A percentile compares a stretch with the other conserved stretches of the same genome.
These are phyloP conservation scores for Xylariaceae sp. DNA, from an alignment of 2,329 filamentous ascomycete species.

Conservation along the genomic window DNA sequence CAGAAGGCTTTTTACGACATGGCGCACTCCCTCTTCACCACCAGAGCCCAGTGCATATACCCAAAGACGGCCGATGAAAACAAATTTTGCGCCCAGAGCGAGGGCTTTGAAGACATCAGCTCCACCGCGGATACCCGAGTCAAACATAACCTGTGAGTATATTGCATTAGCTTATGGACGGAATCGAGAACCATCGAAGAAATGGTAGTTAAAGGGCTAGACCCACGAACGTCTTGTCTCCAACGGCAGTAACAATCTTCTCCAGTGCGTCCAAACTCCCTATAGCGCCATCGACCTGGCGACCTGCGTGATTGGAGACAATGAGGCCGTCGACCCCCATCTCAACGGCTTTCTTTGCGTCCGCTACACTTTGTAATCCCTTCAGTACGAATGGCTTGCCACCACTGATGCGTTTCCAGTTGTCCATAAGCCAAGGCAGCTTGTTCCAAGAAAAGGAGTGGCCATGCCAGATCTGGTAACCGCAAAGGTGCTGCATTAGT, in stretches of 20 bases:
- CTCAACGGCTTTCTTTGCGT: constrained; percentile 57
- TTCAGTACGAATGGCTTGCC: constrained; percentile 61
- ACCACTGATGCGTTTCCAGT: constrained; percentile 57
- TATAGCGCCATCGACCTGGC: constrained; percentile 60
- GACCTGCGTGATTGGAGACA: constrained; percentile 56
- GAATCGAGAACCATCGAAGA: constrained; percentile 7
- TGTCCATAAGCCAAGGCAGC: constrained; percentile 57
- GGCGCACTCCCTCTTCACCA: constrained; percentile 58
- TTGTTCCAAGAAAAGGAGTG: constrained; percentile 62
- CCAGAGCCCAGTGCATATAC: constrained; percentile 59
- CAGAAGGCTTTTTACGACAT: constrained; percentile 60
- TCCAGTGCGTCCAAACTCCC: constrained; percentile 59
- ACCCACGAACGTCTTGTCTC: constrained; percentile 31
- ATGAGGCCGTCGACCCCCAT: constrained; percentile 60
- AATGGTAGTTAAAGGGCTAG: not conserved
- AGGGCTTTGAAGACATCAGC: constrained; percentile 61
- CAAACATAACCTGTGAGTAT: constrained; percentile 55
- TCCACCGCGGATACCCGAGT: constrained; percentile 56
- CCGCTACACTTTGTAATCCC: constrained; percentile 59
- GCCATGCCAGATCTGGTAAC: constrained; percentile 66
- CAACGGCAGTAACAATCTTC: constrained; percentile 48
- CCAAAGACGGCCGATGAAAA: constrained; percentile 60
- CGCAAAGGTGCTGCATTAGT: too few species aligned
- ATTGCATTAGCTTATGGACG: constrained; percentile 14
- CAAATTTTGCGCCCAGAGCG: constrained; percentile 59